These are phyloP conservation scores for Hylodesmum podocarpum DNA, from an alignment of 306 rosid genomes.

Conservation along the genomic window DNA sequence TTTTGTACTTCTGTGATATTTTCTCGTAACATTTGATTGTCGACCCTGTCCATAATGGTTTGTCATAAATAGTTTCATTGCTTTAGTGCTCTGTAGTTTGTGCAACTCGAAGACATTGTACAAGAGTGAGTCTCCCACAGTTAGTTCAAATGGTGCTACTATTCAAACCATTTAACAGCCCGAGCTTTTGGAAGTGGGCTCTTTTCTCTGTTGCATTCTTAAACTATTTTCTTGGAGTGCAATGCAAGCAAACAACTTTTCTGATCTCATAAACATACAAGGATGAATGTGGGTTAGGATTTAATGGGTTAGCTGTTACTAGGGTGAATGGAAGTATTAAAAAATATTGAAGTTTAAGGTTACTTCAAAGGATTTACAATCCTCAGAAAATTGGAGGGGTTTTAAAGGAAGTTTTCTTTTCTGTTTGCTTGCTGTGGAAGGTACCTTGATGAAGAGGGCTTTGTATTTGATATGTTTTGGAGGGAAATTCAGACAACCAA, in stretches of 20 bases:
- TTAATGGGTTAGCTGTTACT: background rate
- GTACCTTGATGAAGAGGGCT: background rate
- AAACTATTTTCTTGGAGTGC: background rate
- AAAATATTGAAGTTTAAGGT: background rate
- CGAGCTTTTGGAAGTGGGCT: slow-evolving; percentile 5
- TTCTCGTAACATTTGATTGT: background rate
- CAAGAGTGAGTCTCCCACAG: background rate
- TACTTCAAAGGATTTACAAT: background rate
- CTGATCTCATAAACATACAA: background rate
- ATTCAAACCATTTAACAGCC: background rate
- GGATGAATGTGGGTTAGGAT: slow-evolving; percentile 1
- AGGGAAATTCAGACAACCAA: background rate
- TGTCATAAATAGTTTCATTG: background rate
- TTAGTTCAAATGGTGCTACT: slow-evolving; percentile 26
- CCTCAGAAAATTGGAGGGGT: background rate
- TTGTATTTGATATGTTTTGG: background rate
- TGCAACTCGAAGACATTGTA: background rate
- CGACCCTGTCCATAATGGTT: background rate
- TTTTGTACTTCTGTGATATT: slow-evolving; percentile 5
- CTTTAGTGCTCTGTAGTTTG: background rate
- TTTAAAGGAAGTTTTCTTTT: background rate
- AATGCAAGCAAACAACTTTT: background rate
- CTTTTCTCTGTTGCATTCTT: background rate
- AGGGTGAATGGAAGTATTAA: background rate
- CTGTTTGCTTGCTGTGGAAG: background rate